Conservation (phyloP, 2,329 filamentous ascomycete genomes). For the Aspergillus pseudoglaucus region DNA sequence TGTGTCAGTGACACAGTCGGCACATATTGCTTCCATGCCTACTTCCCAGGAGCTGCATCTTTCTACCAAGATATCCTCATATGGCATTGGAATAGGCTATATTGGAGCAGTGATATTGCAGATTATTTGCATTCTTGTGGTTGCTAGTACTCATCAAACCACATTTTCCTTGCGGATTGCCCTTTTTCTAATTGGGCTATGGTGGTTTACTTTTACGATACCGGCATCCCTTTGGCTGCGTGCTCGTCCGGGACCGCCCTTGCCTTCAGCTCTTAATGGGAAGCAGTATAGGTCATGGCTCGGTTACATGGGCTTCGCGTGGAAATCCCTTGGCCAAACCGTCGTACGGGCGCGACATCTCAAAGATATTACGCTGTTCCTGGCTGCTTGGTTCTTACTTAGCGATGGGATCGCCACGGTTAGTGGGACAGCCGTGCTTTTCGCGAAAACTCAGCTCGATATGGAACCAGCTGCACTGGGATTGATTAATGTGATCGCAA, state of each 20-base stretch:
- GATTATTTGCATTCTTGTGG: constrained; percentile 68
- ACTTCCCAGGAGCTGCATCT: constrained; percentile 64
- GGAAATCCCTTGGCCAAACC: constrained; percentile 79
- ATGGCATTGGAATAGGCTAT: constrained; percentile 91
- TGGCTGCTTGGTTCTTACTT: constrained; percentile 88
- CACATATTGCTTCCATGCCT: not conserved
- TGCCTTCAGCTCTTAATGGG: constrained; percentile 42
- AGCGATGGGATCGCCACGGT: constrained; percentile 93
- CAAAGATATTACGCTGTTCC: constrained; percentile 75
- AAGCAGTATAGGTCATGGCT: constrained; percentile 50
- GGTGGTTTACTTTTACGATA: constrained; percentile 91
- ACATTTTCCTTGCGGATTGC: constrained; percentile 83
- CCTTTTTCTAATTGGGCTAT: constrained; percentile 76
- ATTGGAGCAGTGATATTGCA: constrained; percentile 79
- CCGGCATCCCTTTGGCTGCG: constrained; percentile 83
- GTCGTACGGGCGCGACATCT: constrained; percentile 66
- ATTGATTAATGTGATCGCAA: constrained; percentile 89
- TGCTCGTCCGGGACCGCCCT: constrained; percentile 77
- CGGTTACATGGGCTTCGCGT: constrained; percentile 73
- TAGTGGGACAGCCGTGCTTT: constrained; percentile 87
- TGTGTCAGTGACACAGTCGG: not conserved
- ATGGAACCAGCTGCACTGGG: constrained; percentile 86
- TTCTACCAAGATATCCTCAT: constrained; percentile 84
- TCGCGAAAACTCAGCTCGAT: constrained; percentile 84
- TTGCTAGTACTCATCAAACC: constrained; percentile 66